Evolutionary conservation across 352 stramenopile species (phyloP), one percentile per base, ranked within the genome.

Genomic region (Phytophthora multivora): DNA sequence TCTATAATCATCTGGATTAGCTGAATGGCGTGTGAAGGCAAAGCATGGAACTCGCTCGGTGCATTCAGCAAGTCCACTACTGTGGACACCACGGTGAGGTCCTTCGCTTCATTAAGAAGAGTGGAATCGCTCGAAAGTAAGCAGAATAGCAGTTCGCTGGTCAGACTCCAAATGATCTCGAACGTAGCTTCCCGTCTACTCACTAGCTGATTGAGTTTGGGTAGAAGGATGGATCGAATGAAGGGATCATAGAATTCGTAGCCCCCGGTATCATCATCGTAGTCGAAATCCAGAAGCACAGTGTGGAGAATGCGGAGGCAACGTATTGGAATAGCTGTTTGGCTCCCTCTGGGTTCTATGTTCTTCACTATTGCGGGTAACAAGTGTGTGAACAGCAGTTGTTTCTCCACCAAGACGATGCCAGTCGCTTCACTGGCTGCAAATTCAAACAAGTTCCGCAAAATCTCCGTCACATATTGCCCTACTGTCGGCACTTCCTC

Each of bases 271-370:
- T 63, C 52, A 19, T 50, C 36, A 2, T 67, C 33, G 33, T 71
- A 69, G 1, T 86, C 56, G 4, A 83, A 80, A 52, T 89, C 72
- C 18, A 91, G 52, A 39, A 91, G 49, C 1, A 81, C 52, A 26
- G 71, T 35, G 47, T 81, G 81, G 30, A 91, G 56, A 13, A 91
- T 54, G 10, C 68, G 71, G 7, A 90, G 74, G 16, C 77, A 89
- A 39, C 76, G 86, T 12, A 72, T 57, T 3, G 67, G 54, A 4
- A 77, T 48, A 41, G 63, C 53, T 48, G 79, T 48, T 28, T 69
- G 46, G 23, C 16, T 38, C 31, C 16, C 31, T 21, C 38, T 45
- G 15, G 7, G 0, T 6, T 33, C 28, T 30, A 75, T 38, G 38
- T 74, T 70, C 2, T 77, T 67, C 6, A 79, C 63, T 2, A 91